Base-by-base conservation (phyloP, 2,329 filamentous ascomycete species). In the Aspergillus neoniger region DNA sequence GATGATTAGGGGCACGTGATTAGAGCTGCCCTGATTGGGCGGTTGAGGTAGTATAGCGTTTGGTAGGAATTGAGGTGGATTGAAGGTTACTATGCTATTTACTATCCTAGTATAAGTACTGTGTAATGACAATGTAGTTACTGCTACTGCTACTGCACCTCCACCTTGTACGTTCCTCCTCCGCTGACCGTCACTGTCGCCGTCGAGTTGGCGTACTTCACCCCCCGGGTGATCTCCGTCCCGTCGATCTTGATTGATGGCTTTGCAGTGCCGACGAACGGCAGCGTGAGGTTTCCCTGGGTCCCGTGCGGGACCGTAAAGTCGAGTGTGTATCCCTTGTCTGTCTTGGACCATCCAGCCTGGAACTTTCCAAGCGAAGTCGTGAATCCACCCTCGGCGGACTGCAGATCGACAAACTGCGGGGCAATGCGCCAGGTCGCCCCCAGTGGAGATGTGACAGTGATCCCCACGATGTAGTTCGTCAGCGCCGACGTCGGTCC, bases 341-440 rank as follows among this genome's bases (percentile, higher is more conserved):
- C 21, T 2, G 36, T 36, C 43, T 55, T 66, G 5, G 49, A 63
- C 70, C 70, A 72, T 17, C 61, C 56, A 6, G 65, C 67, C 41
- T 55, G 39, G 38, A 41, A 54, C 38, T 70, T 75, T 0, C 81
- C 81, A 32, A 82, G 62, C n/a, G 61, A 62, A 1, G 81, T 83
- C 32, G 69, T 73, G 57, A 83, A 83, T 0, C 81, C 81, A 1
- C 75, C 79, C 62, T 81, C 72, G 2, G 77, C 80, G 50, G 64
- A 72, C 15, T 64, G 70, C 57, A 83, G 62, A 61, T 80, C 79
- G 1, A 77, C 80, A 58, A 80, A 76, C 57, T 78, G 72, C 5
- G 82, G 82, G 19, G 68, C 74, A 28, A 83, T 52, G 12, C 62
- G 72, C 82, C 81, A 84, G 17, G 67, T 75, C 38, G 67, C 65